phyloP scores from a whole-genome alignment of 208 protist species.

The Acanthamoeba royreba region DNA sequence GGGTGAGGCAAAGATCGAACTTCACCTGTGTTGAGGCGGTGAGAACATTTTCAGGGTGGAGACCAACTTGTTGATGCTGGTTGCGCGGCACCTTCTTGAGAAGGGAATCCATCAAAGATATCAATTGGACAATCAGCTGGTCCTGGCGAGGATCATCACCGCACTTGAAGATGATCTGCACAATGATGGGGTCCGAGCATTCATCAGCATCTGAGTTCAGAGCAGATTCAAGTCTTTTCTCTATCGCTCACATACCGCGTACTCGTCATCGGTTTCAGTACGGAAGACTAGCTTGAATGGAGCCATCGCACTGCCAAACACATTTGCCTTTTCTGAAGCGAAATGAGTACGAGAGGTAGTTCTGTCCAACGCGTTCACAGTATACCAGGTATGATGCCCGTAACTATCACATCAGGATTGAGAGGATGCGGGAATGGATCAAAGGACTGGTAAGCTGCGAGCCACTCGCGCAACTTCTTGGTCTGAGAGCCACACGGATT shows the following conservation, averaged over 20 bases:
- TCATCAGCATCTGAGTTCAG: too few species aligned
- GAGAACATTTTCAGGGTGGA: too few species aligned
- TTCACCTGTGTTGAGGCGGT: too few species aligned
- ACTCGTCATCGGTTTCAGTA: neutral
- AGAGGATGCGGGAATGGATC: neutral
- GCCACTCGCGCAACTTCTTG: neutral
- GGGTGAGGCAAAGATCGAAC: conserved; percentile 91
- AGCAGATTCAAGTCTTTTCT: too few species aligned
- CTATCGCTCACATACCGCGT: neutral
- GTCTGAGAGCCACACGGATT: neutral
- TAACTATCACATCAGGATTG: neutral
- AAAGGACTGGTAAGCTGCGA: neutral
- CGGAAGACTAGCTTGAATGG: neutral
- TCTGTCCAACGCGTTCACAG: too few species aligned
- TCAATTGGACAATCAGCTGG: conserved; percentile 92
- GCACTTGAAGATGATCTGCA: conserved; percentile 90
- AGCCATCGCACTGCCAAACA: neutral
- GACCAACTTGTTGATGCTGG: too few species aligned
- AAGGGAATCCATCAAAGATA: conserved; percentile 88
- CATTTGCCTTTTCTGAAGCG: neutral
- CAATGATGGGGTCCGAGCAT: too few species aligned
- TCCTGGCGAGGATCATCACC: conserved; percentile 97
- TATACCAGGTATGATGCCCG: neutral
- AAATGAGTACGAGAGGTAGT: neutral
- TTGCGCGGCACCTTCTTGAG: conserved; percentile 77